Base-by-base conservation (phyloP, 139 green algal species). In the Chlorella sp. region DNA sequence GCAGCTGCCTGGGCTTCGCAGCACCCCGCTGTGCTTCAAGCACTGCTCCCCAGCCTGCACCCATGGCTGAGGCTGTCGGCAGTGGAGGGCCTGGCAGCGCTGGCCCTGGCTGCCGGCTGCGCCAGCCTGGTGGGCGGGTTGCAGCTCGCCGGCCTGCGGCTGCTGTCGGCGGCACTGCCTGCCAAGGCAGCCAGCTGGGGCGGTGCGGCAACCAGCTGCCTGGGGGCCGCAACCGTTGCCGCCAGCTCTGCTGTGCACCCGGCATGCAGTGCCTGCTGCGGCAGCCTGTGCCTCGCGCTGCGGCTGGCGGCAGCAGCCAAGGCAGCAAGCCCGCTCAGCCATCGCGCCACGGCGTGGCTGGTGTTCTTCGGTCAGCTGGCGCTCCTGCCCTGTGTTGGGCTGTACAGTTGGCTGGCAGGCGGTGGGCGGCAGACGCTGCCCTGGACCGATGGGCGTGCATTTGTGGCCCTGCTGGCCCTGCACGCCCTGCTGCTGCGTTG, bases 21-120 rank as follows among this genome's bases (percentile, higher is more conserved):
- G 56, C 74, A 55, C 74, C 74, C 74, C 0, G 56, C 32, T 12
- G 30, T 6, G 25, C 26, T 81, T n/a, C 36, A 38, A 47, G 68
- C 34, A 21, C n/a, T 4, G 26, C 4, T 38, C 0, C 36, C 9
- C 76, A 30, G 57, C 60, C 23, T 26, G 30, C 47, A 32, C 5
- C 76, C 76, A 36, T 72, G 57, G 76, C 36, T 72, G 57, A 63
- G 26, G 0, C 76, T 82, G 57, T 73, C 60, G 16, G 60, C 28
- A 13, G 76, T 57, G 2, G 76, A 82, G 26, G 76, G 38, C 23
- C 25, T 82, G 57, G 60, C 60, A 28, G 76, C 76, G 16, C 13
- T 82, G 76, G 18, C 57, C 25, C 32, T 82, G 25, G 76, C 57
- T 13, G 38, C 26, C 23, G 76, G 76, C 57, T 28, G 60, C 3